A percentile compares a stretch with the other conserved stretches of the same genome.
Conservation (phyloP, 2,329 filamentous ascomycete genomes). For the Talaromyces sp. region DNA sequence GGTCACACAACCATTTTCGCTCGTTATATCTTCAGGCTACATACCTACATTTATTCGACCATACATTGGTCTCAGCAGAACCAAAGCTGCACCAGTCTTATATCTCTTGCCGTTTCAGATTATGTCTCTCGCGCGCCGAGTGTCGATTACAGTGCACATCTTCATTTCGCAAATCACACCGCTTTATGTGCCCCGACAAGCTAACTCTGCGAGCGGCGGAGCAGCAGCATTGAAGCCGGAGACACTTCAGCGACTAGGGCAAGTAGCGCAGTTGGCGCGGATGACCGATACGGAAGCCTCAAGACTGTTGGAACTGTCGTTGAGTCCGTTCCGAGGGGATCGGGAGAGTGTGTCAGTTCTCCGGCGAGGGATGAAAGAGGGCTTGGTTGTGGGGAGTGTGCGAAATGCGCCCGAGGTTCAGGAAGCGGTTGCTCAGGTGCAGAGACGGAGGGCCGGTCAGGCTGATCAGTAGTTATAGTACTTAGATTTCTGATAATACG, state of each 20-base stretch:
- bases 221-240: conserved; percentile 36
- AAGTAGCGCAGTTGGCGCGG: conserved; percentile 57
- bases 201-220: conserved; percentile 21
- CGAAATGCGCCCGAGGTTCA: conserved; percentile 73
- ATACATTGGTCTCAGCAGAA: conserved; percentile 31
- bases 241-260: conserved; percentile 60
- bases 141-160: conserved; percentile 73
- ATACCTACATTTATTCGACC: conserved; percentile 28
- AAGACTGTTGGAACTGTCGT: conserved; percentile 68
- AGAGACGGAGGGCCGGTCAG: conserved; percentile 50
- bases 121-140: conserved; percentile 67
- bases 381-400: conserved; percentile 81
- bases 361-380: conserved; percentile 71
- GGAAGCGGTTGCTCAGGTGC: conserved; percentile 65
- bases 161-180: conserved; percentile 77
- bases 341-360: conserved; percentile 58
- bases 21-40: conserved; percentile 33
- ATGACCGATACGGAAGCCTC: conserved; percentile 64
- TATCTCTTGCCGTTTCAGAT: conserved; percentile 73
- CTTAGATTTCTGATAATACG: background rate
- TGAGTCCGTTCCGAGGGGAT: conserved; percentile 76
- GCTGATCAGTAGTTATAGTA: background rate
- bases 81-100: conserved; percentile 41
- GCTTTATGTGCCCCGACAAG: conserved; percentile 40
- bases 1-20: conserved; percentile 48